These are phyloP conservation scores for Aspergillus bombycis DNA, from an alignment of 2,329 filamentous ascomycete species.

Conservation along the genomic window DNA sequence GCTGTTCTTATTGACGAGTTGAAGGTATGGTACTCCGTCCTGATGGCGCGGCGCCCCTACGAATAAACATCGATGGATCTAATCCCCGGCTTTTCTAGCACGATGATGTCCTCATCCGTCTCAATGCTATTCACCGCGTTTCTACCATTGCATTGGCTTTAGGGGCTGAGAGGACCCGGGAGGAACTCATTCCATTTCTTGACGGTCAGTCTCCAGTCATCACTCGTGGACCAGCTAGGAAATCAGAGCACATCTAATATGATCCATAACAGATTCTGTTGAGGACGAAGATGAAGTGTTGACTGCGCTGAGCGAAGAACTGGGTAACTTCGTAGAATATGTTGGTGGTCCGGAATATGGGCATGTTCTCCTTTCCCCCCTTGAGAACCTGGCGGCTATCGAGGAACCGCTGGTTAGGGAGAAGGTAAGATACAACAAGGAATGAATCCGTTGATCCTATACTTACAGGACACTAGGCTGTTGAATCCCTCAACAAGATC, in stretches of 20 bases:
- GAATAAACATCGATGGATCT: conserved; percentile 21
- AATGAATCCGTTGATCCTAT: conserved; percentile 8
- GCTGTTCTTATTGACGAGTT: conserved; percentile 99
- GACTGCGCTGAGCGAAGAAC: conserved; percentile 93
- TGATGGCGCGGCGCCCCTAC: conserved; percentile 10
- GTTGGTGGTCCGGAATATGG: conserved; percentile 92
- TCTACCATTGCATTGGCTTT: conserved; percentile 97
- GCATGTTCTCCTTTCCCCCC: conserved; percentile 92
- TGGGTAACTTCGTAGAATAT: conserved; percentile 96
- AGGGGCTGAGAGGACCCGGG: conserved; percentile 92
- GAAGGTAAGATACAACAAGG: conserved; percentile 67
- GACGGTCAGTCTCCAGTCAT: conserved; percentile 71
- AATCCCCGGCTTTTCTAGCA: conserved; percentile 62
- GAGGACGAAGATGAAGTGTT: conserved; percentile 99
- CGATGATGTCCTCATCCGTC: conserved; percentile 94
- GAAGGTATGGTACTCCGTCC: conserved; percentile 68
- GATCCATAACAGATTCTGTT: conserved; percentile 76
- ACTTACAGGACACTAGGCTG: conserved; percentile 64
- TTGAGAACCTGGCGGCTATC: conserved; percentile 97
- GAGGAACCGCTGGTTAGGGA: conserved; percentile 97
- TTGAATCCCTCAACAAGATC: conserved; percentile 99
- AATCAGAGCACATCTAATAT: conserved; percentile 25
- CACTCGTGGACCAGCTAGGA: conserved; percentile 8
- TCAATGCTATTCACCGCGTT: conserved; percentile 97
- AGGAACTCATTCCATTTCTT: conserved; percentile 98